Conservation (phyloP, 2,329 filamentous ascomycete genomes). For the Penicillium sp. region DNA sequence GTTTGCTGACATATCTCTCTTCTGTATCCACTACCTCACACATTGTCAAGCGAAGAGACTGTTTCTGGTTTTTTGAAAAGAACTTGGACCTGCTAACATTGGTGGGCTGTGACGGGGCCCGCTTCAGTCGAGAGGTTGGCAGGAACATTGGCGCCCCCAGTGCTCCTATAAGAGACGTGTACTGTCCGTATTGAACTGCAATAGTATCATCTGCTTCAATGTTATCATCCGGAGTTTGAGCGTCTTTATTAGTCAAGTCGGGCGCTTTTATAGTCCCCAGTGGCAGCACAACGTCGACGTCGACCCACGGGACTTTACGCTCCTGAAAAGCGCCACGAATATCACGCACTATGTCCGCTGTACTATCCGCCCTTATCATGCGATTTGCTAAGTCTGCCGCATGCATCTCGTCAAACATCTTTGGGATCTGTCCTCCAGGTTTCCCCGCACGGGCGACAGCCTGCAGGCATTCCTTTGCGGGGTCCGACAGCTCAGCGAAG, state of each 20-base stretch:
- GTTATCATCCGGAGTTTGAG: conserved; percentile 69
- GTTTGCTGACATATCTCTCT: conserved; percentile 87
- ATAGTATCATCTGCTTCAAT: conserved; percentile 33
- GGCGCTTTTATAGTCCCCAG: conserved; percentile 72
- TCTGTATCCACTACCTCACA: conserved; percentile 91
- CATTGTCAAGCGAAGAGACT: conserved; percentile 84
- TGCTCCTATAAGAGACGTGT: conserved; percentile 75
- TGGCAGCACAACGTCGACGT: conserved; percentile 85
- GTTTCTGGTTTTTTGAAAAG: conserved; percentile 81
- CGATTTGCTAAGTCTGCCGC: conserved; percentile 85
- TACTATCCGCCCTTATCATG: conserved; percentile 82
- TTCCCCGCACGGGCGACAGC: conserved; percentile 57
- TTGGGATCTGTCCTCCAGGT: conserved; percentile 66
- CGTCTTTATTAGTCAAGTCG: conserved; percentile 63
- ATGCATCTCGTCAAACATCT: conserved; percentile 87
- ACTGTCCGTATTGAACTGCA: conserved; percentile 71
- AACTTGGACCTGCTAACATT: conserved; percentile 77
- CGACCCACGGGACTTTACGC: conserved; percentile 81
- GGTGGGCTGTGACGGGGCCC: conserved; percentile 85
- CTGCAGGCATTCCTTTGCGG: conserved; percentile 73
- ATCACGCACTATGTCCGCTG: conserved; percentile 71
- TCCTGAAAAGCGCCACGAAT: conserved; percentile 78
- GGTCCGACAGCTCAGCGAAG: conserved; percentile 81
- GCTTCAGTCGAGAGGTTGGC: conserved; percentile 80
- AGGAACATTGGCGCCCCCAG: conserved; percentile 86